Evolutionary conservation across 371 early-diverging fungal species (phyloP), one percentile per base, ranked within the genome.

Genomic region (Circinella umbellata): DNA sequence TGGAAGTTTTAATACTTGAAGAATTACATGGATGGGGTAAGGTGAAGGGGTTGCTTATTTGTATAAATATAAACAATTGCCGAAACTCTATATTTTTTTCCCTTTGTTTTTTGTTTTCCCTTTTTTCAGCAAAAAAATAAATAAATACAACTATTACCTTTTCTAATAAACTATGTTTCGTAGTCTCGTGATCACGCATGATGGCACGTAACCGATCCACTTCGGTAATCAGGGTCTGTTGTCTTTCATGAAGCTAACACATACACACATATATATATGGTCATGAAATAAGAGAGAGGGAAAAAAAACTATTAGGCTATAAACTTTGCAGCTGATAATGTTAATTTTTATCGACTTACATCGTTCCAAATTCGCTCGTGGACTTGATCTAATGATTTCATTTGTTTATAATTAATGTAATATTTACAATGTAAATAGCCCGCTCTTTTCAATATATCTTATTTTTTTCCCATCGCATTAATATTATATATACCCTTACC

Each of bases 171-270:
- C 67, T 64, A 20, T 70, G 61, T 42, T 73, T 70, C 15, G 74
- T 77, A n/a, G 67, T 67, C 11, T 67, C 69, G 20, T 73, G 69
- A 34, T 81, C 73, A 35, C 73, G 55, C 47, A 78, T 53, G 35
- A 65, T 48, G 3, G 67, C 68, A 42, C 73, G 68, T 48, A 75
- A 51, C 27, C 66, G 66, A 13, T 73, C 70, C 39, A 78, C 64
- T 46, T 78, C 79, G 15, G 39, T 51, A n/a, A 75, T 69, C 61
- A 74, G 51, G 27, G 54, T 18, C 51, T 78, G 53, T 61, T 78
- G 71, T 68, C 74, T 53, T 17, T 68, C 55, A 34, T 73, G 66
- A 8, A 72, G 59, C 74, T 57, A 27, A 27, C 27, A 2, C 27
- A 27, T 27, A n/a, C 57, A 57, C 2, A 27, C 1, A 10, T 57